phyloP scores from a whole-genome alignment of 108 stramenopile genomes.

The Fragilaria radians region DNA sequence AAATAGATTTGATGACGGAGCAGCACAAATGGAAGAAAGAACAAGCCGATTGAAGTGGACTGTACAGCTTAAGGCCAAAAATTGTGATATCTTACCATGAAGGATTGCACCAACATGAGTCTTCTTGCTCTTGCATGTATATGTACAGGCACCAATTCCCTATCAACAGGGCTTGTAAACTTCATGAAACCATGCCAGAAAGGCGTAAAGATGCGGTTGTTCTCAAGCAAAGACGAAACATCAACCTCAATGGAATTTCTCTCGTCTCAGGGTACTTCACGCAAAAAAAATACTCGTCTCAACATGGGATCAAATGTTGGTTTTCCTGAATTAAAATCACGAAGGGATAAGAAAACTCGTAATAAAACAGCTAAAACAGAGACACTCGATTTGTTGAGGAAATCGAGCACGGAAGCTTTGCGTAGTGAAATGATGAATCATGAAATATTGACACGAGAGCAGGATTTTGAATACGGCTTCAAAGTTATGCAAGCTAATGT shows the following conservation, averaged over 20 bases:
- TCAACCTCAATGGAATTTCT: neutral
- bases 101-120: neutral
- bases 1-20: too few relatives aligned
- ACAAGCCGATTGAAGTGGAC: too few relatives aligned
- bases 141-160: neutral
- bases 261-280: neutral
- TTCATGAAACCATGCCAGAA: neutral
- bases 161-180: neutral
- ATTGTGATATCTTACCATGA: too few relatives aligned
- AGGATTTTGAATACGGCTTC: slow-evolving; percentile 47
- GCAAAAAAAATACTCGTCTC: neutral
- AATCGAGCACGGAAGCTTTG: neutral
- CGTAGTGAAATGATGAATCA: slow-evolving; percentile 52
- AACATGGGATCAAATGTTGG: neutral
- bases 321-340: neutral
- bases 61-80: too few relatives aligned
- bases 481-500: slow-evolving; percentile 33
- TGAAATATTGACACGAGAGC: slow-evolving; percentile 48
- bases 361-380: neutral
- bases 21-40: too few relatives aligned
- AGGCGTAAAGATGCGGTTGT: neutral
- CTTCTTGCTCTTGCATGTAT: neutral
- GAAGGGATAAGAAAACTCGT: neutral
- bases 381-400: neutral
- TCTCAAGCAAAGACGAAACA: neutral